Conservation (phyloP, 768 basidiomycete genomes). For the Lactarius sp. region DNA sequence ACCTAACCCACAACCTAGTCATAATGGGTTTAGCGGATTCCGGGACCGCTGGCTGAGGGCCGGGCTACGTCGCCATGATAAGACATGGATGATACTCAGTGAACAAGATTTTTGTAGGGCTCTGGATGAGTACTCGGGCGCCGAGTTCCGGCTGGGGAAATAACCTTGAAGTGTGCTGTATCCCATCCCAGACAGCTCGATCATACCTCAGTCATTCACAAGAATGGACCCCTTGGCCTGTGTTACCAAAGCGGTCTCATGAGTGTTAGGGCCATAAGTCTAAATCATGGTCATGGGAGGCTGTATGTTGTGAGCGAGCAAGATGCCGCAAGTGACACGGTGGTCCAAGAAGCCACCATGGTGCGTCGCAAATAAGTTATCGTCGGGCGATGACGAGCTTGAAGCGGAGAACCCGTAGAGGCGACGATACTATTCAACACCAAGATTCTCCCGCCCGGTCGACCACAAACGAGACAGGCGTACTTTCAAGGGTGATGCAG, state of each 20-base stretch:
- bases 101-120: slow-evolving; percentile 62
- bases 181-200: not conserved
- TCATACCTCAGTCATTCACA: not conserved
- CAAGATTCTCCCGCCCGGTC: not conserved
- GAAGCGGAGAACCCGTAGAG: not conserved
- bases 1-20: slow-evolving; percentile 21
- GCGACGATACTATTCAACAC: not conserved
- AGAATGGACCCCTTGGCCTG: not conserved
- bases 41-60: slow-evolving; percentile 10
- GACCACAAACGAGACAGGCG: not conserved
- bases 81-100: slow-evolving; percentile 29
- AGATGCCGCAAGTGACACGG: not conserved
- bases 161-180: not conserved
- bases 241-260: not conserved
- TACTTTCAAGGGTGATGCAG: slow-evolving; percentile 3
- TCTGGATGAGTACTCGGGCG: slow-evolving; percentile 64
- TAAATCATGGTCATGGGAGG: not conserved
- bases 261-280: not conserved
- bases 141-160: slow-evolving; percentile 77
- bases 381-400: not conserved
- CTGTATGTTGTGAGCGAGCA: too few species aligned
- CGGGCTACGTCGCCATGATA: not conserved
- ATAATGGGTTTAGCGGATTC: slow-evolving; percentile 18
- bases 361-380: slow-evolving; percentile 1
- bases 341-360: not conserved